A percentile compares a stretch with the other conserved stretches of the same genome.
phyloP scores from a whole-genome alignment of 1,139 yeast genomes.

The Pichia sp. region DNA sequence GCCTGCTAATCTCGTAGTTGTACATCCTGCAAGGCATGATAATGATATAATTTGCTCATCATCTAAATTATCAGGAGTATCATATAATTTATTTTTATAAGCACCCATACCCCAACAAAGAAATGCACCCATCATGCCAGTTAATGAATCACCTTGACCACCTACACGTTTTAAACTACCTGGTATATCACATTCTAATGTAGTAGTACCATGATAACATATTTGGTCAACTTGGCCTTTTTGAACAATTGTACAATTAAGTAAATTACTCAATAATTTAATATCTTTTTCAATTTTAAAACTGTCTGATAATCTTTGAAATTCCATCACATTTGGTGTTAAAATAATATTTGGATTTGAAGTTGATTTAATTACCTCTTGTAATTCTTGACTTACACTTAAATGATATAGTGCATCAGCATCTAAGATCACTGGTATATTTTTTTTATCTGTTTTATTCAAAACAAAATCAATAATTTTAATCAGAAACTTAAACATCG shows the following conservation, averaged over 20 bases:
- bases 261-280: slow-evolving; percentile 40
- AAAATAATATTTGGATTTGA: slow-evolving; percentile 53
- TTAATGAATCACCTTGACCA: slow-evolving; percentile 83
- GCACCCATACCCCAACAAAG: slow-evolving; percentile 58
- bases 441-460: slow-evolving; percentile 29
- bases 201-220: slow-evolving; percentile 39
- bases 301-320: slow-evolving; percentile 55
- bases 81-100: slow-evolving; percentile 45
- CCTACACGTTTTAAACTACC: slow-evolving; percentile 77
- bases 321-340: slow-evolving; percentile 90
- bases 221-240: slow-evolving; percentile 69
- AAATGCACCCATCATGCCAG: slow-evolving; percentile 67
- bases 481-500: slow-evolving; percentile 57
- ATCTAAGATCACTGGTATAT: slow-evolving; percentile 65
- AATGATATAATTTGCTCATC: slow-evolving; percentile 43
- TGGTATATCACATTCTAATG: slow-evolving; percentile 35
- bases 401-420: slow-evolving; percentile 69
- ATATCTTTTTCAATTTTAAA: slow-evolving; percentile 19
- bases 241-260: slow-evolving; percentile 61
- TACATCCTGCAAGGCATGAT: slow-evolving; percentile 71
- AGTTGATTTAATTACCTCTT: slow-evolving; percentile 47
- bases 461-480: slow-evolving; percentile 32
- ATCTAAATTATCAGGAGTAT: slow-evolving; percentile 23
- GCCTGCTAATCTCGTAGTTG: slow-evolving; percentile 63
- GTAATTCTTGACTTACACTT: slow-evolving; percentile 26